Base-by-base conservation (phyloP, 441 rosid genomes). In the Brassica balearica region DNA sequence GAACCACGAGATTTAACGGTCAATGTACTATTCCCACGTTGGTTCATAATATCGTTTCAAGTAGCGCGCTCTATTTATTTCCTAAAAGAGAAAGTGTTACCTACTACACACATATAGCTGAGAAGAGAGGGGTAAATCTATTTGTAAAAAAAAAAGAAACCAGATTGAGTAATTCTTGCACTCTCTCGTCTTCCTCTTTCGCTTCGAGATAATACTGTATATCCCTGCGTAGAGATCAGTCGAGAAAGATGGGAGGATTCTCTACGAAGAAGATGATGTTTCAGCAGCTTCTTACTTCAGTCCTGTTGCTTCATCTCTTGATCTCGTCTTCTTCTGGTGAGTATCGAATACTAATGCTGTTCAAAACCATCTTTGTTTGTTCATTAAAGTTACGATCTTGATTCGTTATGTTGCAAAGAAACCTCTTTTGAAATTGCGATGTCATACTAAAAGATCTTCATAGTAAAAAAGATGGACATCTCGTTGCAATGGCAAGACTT, bases 121-220 rank as follows among this genome's bases (percentile, higher is more conserved):
- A 38, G 46, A 38, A 2, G 46, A 38, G 46, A 8, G 46, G 46
- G 46, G 2, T 8, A 2, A 38, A 2, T 38, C 46, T 38, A 2
- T 38, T 38, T 9, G 46, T 38, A 34, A 34, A 38, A 38, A 36
- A 38, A 34, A 34, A 34, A 34, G 43, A 38, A 38, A 38, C 43
- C 38, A 34, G 2, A 6, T 94, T 89, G 94, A 90, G 69, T 34
- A 34, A 34, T 34, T 34, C 41, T 43, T 43, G 51, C 14, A 43
- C 46, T 38, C 51, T 43, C 51, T 34, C 41, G 5, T 43, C 51
- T 43, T 43, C 14, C 51, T 43, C n/a, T 34, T 34, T 34, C 8
- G 41, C 8, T 34, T 34, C 41, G 51, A 10, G 51, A 10, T 43
- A 9, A 43, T 11, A 43, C 46, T 8, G 51, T 43, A 3, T 6